These are phyloP conservation scores for Monilinia vaccinii-corymbosi DNA, from an alignment of 2,329 filamentous ascomycete genomes.

Conservation along the genomic window DNA sequence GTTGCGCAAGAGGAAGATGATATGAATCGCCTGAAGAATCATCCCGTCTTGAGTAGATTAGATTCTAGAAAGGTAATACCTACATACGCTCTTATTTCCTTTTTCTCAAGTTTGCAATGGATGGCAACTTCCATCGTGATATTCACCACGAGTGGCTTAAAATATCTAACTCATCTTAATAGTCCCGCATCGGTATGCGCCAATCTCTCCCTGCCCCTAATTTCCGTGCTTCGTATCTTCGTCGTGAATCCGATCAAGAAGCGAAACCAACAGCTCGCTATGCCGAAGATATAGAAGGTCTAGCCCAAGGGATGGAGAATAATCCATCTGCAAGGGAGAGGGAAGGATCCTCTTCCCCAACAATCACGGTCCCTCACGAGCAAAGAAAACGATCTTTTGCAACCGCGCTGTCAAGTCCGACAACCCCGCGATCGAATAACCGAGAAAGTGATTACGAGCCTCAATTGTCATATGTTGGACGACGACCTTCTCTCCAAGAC, in stretches of 20 bases:
- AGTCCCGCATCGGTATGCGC: constrained; percentile 25
- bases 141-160: neutral
- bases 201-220: constrained; percentile 21
- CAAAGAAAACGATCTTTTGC: constrained; percentile 22
- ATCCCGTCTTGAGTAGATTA: constrained; percentile 13
- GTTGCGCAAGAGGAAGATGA: constrained; percentile 28
- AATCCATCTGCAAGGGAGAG: constrained; percentile 19
- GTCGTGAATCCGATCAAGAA: constrained; percentile 26
- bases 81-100: neutral
- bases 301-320: constrained; percentile 24
- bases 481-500: constrained; percentile 20
- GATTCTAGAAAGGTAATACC: constrained; percentile 23
- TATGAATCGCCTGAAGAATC: constrained; percentile 14
- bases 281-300: constrained; percentile 21
- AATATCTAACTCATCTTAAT: constrained; percentile 12
- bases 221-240: constrained; percentile 18
- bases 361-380: constrained; percentile 12
- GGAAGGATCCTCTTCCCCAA: constrained; percentile 16
- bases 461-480: constrained; percentile 18
- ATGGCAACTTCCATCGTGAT: neutral
- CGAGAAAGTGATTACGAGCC: constrained; percentile 26
- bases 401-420: constrained; percentile 22
- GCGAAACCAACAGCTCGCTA: constrained; percentile 14
- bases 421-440: constrained; percentile 22
- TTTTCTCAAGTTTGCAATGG: neutral